Evolutionary conservation across 805 yeast species (phyloP), one percentile per base, ranked within the genome.

Genomic region (Phaffomyces antillensis): DNA sequence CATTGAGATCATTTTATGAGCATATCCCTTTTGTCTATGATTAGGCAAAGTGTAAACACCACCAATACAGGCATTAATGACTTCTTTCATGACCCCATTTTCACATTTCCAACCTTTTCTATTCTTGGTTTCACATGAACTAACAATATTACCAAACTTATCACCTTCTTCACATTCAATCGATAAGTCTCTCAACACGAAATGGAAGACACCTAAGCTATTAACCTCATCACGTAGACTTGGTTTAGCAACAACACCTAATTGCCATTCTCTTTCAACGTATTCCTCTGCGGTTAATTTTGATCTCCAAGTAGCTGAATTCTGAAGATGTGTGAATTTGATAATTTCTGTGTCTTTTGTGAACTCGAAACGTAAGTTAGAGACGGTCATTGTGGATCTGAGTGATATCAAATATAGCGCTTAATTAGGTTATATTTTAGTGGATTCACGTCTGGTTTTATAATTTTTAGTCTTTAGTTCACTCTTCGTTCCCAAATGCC

Each of bases 1-100:
- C 36, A 46, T 37, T 23, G 44, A 39, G 37, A 81, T 62, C 81
- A 81, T 72, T 25, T 46, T 43, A 8, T 60, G 59, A 0, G 84
- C 85, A 53, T 76, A 78, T 3, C 85, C 83, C 48, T 71, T 72
- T 13, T 74, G 71, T 42, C 89, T 71, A 51, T 65, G 62, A 36
- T 67, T 52, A 15, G 63, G 59, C 7, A 71, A 60, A 0, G 86
- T 79, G 56, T 63, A 81, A 1, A 82, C 87, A 11, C 81, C 77
- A 23, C 86, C 87, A 46, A 81, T 61, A 44, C 77, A 61, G 41
- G 70, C 61, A n/a, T 64, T 49, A 6, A 66, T 46, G 5, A 62
- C 55, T 11, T 66, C 62, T 23, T 55, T 58, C 20, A 65, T 41
- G 7, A 16, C 52, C 1, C 62, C 63, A 20, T 30, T 52, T 23